phyloP scores from a whole-genome alignment of 176 grass and related monocot genomes.

The Metroxylon sagu region DNA sequence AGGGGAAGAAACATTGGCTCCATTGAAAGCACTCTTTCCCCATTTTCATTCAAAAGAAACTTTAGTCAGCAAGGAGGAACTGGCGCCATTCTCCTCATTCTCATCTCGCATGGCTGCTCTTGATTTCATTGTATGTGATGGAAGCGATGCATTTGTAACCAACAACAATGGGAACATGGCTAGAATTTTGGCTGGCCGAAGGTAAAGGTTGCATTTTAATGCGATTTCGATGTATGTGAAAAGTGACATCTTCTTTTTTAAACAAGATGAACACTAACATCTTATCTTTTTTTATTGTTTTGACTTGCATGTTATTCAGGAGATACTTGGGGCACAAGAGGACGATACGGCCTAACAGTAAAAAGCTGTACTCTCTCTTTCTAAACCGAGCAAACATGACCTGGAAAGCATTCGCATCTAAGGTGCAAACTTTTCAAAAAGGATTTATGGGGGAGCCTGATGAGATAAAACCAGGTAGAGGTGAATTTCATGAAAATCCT shows the following conservation, averaged over 20 bases:
- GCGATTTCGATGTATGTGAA: too few species aligned
- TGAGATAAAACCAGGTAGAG: constrained; percentile 56
- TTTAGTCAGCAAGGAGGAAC: constrained; percentile 46
- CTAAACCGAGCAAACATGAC: constrained; percentile 49
- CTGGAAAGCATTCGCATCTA: constrained; percentile 58
- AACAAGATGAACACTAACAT: too few species aligned
- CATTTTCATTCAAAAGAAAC: constrained; percentile 89
- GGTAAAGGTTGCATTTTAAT: constrained; percentile 29
- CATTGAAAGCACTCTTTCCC: constrained; percentile 69
- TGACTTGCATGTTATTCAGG: constrained; percentile 25
- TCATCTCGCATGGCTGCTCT: constrained; percentile 90
- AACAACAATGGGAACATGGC: constrained; percentile 94
- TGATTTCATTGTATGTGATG: constrained; percentile 89
- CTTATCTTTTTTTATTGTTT: background rate
- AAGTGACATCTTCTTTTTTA: too few species aligned
- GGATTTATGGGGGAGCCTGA: constrained; percentile 76
- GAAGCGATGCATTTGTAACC: constrained; percentile 83
- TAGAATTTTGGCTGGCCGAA: constrained; percentile 66
- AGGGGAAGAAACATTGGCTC: constrained; percentile 55
- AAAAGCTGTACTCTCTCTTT: constrained; percentile 67
- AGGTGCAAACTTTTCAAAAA: constrained; percentile 48
- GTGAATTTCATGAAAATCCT: constrained; percentile 81
- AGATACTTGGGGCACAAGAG: constrained; percentile 85
- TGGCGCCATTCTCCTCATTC: constrained; percentile 47
- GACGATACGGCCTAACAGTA: constrained; percentile 74